A percentile compares a stretch with the other conserved stretches of the same genome.
These are phyloP conservation scores for Pseudoscleropodium purum DNA, from an alignment of 225 moss, liverwort and hornwort species.

Conservation along the genomic window DNA sequence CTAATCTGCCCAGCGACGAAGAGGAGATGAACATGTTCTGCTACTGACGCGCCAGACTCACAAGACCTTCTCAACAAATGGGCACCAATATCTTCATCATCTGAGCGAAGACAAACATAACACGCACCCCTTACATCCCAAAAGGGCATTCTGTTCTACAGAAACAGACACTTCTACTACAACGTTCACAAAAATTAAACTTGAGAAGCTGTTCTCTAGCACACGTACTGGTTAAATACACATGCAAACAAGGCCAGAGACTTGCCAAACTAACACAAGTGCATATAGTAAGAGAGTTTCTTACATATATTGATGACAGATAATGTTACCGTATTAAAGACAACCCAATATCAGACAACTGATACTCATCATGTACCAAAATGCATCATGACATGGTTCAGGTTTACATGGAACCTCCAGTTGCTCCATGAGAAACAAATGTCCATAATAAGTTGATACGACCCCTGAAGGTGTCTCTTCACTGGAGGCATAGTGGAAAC, in stretches of 20 bases:
- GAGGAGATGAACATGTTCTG: background rate
- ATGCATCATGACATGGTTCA: conserved; percentile 9
- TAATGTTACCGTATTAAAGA: background rate
- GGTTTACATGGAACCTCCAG: conserved; percentile 19
- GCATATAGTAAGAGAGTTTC: background rate
- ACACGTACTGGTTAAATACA: background rate
- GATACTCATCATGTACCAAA: conserved; percentile 13
- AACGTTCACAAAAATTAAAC: background rate
- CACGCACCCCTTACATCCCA: background rate
- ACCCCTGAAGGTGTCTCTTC: conserved; percentile 18
- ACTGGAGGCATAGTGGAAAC: conserved; percentile 24
- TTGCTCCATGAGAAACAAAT: conserved; percentile 25
- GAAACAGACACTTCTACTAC: background rate
- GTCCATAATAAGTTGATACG: conserved; percentile 16
- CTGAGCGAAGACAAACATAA: background rate
- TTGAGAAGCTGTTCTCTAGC: background rate
- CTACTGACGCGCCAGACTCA: background rate
- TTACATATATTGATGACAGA: background rate
- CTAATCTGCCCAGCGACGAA: conserved; percentile 5
- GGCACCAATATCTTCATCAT: background rate
- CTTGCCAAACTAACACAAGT: background rate
- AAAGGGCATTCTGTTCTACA: background rate
- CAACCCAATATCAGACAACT: background rate
- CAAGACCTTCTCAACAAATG: background rate
- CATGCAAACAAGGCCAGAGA: background rate